These are phyloP conservation scores for Eragrostis curvula DNA, from an alignment of 176 grass and related monocot genomes.

Conservation along the genomic window DNA sequence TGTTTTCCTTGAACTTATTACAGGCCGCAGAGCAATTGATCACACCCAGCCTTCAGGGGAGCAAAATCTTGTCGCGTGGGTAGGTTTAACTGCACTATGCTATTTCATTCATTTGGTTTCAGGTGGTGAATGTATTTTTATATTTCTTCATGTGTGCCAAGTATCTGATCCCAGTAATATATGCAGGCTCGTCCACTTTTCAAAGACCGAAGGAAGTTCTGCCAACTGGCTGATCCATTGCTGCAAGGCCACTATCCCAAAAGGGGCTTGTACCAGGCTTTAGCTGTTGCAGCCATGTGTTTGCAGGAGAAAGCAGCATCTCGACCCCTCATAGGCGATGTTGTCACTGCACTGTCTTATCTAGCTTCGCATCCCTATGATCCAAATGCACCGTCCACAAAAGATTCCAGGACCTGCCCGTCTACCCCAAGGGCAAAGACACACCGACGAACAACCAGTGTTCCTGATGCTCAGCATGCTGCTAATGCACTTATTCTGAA, in stretches of 20 bases:
- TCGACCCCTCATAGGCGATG: constrained; percentile 89
- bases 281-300: constrained; percentile 97
- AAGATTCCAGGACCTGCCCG: constrained; percentile 62
- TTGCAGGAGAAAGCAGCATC: constrained; percentile 86
- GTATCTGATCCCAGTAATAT: constrained; percentile 41
- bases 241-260: constrained; percentile 70
- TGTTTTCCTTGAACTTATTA: constrained; percentile 97
- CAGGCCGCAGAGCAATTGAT: constrained; percentile 91
- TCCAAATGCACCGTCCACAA: constrained; percentile 54
- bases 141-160: constrained; percentile 27
- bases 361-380: constrained; percentile 81
- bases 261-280: constrained; percentile 92
- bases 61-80: constrained; percentile 95
- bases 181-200: constrained; percentile 91
- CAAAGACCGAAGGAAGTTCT: constrained; percentile 89
- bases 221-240: constrained; percentile 81
- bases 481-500: constrained; percentile 57
- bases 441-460: constrained; percentile 61
- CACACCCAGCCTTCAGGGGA: constrained; percentile 66
- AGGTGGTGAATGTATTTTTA: background rate
- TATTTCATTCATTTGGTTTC: constrained; percentile 15
- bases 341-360: constrained; percentile 94
- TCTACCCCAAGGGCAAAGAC: constrained; percentile 63
- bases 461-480: constrained; percentile 57
- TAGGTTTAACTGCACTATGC: constrained; percentile 42